Evolutionary conservation across 1,284 basidiomycete species (phyloP).

Genomic region (Xanthoconium separans): DNA sequence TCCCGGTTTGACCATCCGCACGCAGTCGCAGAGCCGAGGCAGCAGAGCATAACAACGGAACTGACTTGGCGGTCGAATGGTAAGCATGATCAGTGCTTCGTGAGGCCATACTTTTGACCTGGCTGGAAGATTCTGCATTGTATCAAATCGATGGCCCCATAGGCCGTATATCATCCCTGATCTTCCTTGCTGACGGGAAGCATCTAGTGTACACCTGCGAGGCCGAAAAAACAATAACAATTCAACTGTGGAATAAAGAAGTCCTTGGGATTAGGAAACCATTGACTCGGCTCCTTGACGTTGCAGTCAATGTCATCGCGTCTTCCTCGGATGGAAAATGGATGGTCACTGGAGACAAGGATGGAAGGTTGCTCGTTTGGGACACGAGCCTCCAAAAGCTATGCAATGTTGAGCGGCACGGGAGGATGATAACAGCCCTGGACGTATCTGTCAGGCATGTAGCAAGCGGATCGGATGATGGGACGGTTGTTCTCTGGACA

Average conservation of each 20-base stretch:
- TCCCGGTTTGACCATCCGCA: not conserved
- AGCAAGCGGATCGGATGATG: constrained; percentile 1
- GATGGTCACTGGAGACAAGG: not conserved
- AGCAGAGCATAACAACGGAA: too few species aligned
- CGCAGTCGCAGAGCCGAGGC: not conserved
- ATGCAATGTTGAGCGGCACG: not conserved
- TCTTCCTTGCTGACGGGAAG: not conserved
- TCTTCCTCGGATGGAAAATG: not conserved
- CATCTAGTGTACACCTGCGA: not conserved
- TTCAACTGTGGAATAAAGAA: not conserved
- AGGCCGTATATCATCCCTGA: not conserved
- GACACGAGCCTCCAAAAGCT: not conserved
- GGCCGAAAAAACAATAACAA: not conserved
- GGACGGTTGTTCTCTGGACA: not conserved
- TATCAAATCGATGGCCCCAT: not conserved
- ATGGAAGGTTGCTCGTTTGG: constrained; percentile 3
- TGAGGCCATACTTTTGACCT: not conserved
- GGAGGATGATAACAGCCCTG: not conserved
- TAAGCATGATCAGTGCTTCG: not conserved
- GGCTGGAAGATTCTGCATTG: not conserved
- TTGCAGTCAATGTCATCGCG: not conserved
- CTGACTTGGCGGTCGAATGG: not conserved
- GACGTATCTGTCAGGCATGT: not conserved
- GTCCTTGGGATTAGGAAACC: not conserved
- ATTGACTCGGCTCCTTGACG: not conserved